Evolutionary conservation across 2,329 filamentous ascomycete species (phyloP).

Genomic region (Fusarium equiseti): DNA sequence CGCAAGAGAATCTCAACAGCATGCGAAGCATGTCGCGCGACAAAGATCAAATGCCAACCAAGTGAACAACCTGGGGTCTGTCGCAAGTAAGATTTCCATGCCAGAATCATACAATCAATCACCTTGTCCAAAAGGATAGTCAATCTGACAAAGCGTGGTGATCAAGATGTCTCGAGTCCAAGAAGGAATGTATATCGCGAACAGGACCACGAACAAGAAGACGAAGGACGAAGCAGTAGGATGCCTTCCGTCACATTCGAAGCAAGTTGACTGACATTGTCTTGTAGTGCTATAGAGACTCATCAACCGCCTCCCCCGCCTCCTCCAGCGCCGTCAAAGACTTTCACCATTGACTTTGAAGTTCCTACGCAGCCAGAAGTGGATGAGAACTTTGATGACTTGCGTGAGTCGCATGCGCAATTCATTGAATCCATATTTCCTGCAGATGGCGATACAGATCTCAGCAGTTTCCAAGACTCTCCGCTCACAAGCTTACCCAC

Average conservation of each 20-base stretch:
- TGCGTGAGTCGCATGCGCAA: slow-evolving; percentile 58
- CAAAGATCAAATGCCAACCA: slow-evolving; percentile 66
- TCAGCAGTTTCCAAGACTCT: slow-evolving; percentile 37
- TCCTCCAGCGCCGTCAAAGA: slow-evolving; percentile 58
- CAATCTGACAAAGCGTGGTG: slow-evolving; percentile 1
- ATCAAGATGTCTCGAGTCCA: slow-evolving; percentile 63
- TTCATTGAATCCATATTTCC: slow-evolving; percentile 58
- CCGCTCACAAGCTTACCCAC: slow-evolving; percentile 44
- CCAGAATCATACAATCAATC: background rate
- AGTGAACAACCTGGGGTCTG: slow-evolving; percentile 63
- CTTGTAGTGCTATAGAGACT: slow-evolving; percentile 36
- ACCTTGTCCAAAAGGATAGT: background rate
- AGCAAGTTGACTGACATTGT: background rate
- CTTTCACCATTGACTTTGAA: slow-evolving; percentile 66
- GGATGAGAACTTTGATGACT: slow-evolving; percentile 55
- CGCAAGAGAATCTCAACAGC: slow-evolving; percentile 56
- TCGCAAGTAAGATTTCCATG: slow-evolving; percentile 58
- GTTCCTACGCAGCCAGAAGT: slow-evolving; percentile 57
- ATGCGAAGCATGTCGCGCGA: slow-evolving; percentile 66
- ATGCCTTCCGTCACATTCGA: background rate
- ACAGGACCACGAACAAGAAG: slow-evolving; percentile 64
- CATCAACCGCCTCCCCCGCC: slow-evolving; percentile 45
- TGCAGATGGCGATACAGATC: slow-evolving; percentile 39
- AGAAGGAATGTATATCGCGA: slow-evolving; percentile 65
- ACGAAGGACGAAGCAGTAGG: slow-evolving; percentile 58